Evolutionary conservation across 805 yeast genomes (phyloP), one percentile per base, ranked within the genome.

Genomic region (Candida sanyiensis): DNA sequence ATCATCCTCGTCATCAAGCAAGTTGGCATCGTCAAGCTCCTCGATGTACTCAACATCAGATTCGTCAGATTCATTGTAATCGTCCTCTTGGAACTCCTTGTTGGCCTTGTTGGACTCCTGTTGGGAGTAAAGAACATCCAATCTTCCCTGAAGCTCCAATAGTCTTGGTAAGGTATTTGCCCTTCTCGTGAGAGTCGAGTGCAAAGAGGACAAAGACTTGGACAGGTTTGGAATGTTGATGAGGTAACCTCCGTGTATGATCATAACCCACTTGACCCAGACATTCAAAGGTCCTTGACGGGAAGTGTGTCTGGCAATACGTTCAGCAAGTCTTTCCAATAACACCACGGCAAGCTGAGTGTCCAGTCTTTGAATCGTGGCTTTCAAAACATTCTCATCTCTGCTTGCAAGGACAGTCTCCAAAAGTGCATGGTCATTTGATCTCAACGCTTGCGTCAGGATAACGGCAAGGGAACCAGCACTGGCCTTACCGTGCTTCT

Each of bases 261-360:
- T 72, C 53, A 93, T 66, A 19, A 87, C 67, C 89, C 94, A 87
- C 58, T 86, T 84, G 39, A 90, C 76, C 97, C 97, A 93, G 5
- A 75, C 61, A 28, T 75, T 72, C 41, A 69, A 62, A 34, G 69
- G 68, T 5, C 72, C 73, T 46, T 67, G 71, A 35, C 81, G 65
- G 41, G 71, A 67, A 5, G 80, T 76, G 26, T 69, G 68, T 48
- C 78, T 72, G 1, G 84, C 76, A 39, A 80, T 67, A 46, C 73
- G 69, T 45, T 72, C 79, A 3, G 82, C 80, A 31, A 77, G 63
- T 50, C 70, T 65, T 52, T 72, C 83, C 49, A 84, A 65, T n/a
- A 83, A 55, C 4, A 62, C 48, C 5, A 75, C 71, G 0, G 83
- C 76, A 25, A 78, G 63, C 2, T 65, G 54, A 7, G 83, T 72